These are phyloP conservation scores for Setomelanomma holmii DNA, from an alignment of 2,329 filamentous ascomycete species.

Conservation along the genomic window DNA sequence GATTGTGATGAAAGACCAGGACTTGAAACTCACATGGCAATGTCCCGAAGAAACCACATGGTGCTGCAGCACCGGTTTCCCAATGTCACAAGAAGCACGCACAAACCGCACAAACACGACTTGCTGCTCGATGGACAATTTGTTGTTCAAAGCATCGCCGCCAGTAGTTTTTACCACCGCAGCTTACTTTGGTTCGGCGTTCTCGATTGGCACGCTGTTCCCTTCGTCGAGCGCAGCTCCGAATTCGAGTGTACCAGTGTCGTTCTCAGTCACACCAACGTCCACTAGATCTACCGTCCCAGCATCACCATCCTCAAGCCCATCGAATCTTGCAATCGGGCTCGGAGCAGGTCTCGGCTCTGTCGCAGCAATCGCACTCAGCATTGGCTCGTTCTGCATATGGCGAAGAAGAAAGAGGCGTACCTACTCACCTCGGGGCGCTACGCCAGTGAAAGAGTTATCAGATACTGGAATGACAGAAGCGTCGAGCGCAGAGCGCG, in stretches of 20 bases:
- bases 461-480: background rate
- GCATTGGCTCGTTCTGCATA: background rate
- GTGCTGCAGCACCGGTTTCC: constrained; percentile 1
- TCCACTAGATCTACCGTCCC: background rate
- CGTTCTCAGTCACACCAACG: background rate
- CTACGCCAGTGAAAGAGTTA: background rate
- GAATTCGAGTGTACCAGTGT: background rate
- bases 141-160: background rate
- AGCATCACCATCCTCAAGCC: background rate
- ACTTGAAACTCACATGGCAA: constrained; percentile 1
- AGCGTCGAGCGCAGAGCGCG: background rate
- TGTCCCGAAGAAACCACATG: background rate
- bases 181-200: background rate
- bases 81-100: background rate
- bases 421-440: background rate
- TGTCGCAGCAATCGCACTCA: background rate
- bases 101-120: constrained; percentile 1
- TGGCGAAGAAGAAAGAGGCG: background rate
- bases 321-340: constrained; percentile 1
- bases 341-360: constrained; percentile 2
- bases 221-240: background rate
- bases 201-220: background rate
- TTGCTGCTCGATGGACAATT: background rate
- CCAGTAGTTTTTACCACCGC: constrained; percentile 1
- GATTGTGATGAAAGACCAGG: background rate